Evolutionary conservation across 352 stramenopile species (phyloP).

Genomic region (Phytophthora uliginosa): DNA sequence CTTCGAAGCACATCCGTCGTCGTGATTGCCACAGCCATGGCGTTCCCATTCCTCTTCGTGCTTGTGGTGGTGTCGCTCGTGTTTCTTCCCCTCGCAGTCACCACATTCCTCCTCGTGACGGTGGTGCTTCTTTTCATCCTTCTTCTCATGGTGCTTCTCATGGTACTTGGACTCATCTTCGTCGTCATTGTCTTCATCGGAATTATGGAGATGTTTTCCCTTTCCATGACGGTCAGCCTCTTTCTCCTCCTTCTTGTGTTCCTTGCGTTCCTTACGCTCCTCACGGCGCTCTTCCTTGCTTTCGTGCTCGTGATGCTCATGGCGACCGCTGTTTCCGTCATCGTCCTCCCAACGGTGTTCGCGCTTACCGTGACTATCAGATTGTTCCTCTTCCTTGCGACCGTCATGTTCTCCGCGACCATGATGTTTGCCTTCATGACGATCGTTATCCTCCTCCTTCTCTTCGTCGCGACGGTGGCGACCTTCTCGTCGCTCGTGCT

Average conservation of each 20-base stretch:
- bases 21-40: conserved; percentile 18
- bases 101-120: conserved; percentile 20
- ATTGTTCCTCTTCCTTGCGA: conserved; percentile 2
- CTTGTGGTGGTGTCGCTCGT: conserved; percentile 25
- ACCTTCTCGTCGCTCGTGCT: conserved; percentile 5
- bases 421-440: conserved; percentile 13
- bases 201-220: not conserved
- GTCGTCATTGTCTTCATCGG: conserved; percentile 5
- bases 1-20: conserved; percentile 15
- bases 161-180: not conserved
- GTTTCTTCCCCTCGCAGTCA: conserved; percentile 16
- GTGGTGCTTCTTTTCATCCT: conserved; percentile 6
- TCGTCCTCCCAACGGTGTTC: conserved; percentile 7
- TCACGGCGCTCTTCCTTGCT: conserved; percentile 11
- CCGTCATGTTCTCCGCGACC: conserved; percentile 5
- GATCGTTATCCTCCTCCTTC: not conserved
- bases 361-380: conserved; percentile 8
- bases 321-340: conserved; percentile 5
- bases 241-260: conserved; percentile 13
- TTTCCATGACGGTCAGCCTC: conserved; percentile 6
- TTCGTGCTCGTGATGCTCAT: not conserved
- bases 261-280: conserved; percentile 15
- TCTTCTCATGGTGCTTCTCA: not conserved
- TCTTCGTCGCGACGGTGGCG: conserved; percentile 16
- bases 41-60: conserved; percentile 17